These are phyloP conservation scores for Ziziphus jujuba DNA, from an alignment of 306 rosid species.

Conservation along the genomic window DNA sequence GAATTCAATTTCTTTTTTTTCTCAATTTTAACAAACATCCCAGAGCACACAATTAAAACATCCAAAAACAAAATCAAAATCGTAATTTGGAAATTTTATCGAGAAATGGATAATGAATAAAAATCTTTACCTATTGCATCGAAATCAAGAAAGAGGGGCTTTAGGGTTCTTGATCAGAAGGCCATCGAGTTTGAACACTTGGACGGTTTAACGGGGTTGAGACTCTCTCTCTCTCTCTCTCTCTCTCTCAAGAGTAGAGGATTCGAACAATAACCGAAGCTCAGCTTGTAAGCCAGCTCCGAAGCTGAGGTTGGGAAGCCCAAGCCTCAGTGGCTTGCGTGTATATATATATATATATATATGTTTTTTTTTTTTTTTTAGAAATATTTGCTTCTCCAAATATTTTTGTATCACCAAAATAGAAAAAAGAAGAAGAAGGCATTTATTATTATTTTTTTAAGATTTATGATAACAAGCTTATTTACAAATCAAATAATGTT, in stretches of 20 bases:
- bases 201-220: constrained; percentile 19
- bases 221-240: neutral
- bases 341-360: no score
- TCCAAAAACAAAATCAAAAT: neutral
- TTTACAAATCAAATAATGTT: no score
- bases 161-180: constrained; percentile 5
- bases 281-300: constrained; percentile 25
- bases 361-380: no score
- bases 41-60: constrained; percentile 20
- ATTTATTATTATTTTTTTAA: no score
- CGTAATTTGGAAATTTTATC: neutral
- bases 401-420: no score
- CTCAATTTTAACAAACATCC: constrained; percentile 26
- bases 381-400: no score
- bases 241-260: neutral
- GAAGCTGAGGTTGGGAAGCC: constrained; percentile 11
- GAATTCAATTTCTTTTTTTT: constrained; percentile 4
- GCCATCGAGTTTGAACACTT: constrained; percentile 10
- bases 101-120: no score
- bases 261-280: constrained; percentile 36
- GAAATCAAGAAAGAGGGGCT: neutral
- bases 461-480: no score
- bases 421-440: no score
- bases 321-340: constrained; percentile 10
- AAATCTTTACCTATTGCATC: no score